Evolutionary conservation across 2,329 filamentous ascomycete genomes (phyloP).

Genomic region (Immersiporthe knoxdaviesiana): DNA sequence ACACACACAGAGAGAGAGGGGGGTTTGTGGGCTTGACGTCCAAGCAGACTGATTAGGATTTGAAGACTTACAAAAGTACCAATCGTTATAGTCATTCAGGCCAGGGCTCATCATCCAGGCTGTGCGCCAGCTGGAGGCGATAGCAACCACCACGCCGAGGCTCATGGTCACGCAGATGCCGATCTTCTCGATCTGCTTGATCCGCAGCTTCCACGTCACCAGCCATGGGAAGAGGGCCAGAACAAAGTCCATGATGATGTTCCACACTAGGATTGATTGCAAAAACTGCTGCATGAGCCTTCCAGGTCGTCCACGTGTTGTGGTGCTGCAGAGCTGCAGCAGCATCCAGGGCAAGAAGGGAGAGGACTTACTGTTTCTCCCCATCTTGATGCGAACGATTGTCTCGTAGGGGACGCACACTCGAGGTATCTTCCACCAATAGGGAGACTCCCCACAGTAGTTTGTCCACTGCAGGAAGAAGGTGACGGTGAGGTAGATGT

Average conservation of each 20-base stretch:
- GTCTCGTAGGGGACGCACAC: conserved; percentile 46
- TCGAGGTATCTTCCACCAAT: conserved; percentile 49
- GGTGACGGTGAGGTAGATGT: conserved; percentile 50
- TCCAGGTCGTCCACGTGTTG: background rate
- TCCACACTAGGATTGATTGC: conserved; percentile 49
- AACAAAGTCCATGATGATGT: conserved; percentile 57
- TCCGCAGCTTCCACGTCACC: conserved; percentile 52
- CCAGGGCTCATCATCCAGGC: conserved; percentile 50
- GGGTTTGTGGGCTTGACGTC: no score
- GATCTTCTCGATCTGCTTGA: conserved; percentile 53
- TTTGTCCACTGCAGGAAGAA: conserved; percentile 54
- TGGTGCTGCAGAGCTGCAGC: background rate
- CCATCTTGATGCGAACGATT: conserved; percentile 52
- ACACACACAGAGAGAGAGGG: no score
- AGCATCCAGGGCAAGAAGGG: background rate
- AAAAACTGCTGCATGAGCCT: background rate
- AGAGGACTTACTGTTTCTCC: conserved; percentile 49
- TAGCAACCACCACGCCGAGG: conserved; percentile 49
- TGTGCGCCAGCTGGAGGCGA: conserved; percentile 51
- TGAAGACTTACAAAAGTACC: conserved; percentile 48
- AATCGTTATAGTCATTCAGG: conserved; percentile 45
- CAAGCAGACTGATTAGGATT: background rate
- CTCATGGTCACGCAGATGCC: conserved; percentile 56
- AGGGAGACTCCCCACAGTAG: conserved; percentile 46
- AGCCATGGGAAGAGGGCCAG: conserved; percentile 55